Evolutionary conservation across 148 eudicot species (phyloP), one percentile per base, ranked within the genome.

Genomic region (Amaranthus cruentus): DNA sequence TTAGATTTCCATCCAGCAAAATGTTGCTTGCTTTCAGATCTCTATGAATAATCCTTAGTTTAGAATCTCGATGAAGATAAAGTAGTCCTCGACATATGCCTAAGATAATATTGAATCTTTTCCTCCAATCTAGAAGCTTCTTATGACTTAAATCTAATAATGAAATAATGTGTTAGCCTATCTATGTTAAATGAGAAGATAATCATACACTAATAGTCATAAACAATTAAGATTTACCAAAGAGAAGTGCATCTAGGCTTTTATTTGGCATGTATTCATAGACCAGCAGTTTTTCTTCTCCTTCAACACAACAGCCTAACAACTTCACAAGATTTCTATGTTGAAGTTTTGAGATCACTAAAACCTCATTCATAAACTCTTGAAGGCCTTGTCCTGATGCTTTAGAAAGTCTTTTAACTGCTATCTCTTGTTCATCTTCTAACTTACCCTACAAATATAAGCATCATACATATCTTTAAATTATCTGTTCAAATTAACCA

Each of bases 281-380:
- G 14, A 84, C 71, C 73, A 84, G 18, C 68, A 84, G 67, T 58
- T 73, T 84, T 56, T 84, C 87, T 12, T 77, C 79, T 8, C 79
- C 59, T 66, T 76, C 69, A 4, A 76, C 53, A 62, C 84, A 84
- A 47, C 81, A 84, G 5, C 87, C 87, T 3, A 84, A 62, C 50
- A 84, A 76, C 12, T 72, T 70, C 6, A 84, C 84, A 44, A 84
- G 84, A 56, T 81, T 84, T 7, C 77, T 59, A 54, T 84, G 87
- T 54, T 84, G 87, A 55, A 84, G 83, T 66, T 79, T 84, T 4
- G 87, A 81, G 51, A 84, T 81, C 56, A 84, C 62, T 11, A 76
- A 4, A 7, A 81, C 84, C 60, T 84, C 84, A 61, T 75, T 84
- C 84, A 73, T 84, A 7, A 84, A 84, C 62, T 84, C 87, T 47